Base-by-base conservation (phyloP, 768 basidiomycete species). In the Strobilomyces dryophilus region DNA sequence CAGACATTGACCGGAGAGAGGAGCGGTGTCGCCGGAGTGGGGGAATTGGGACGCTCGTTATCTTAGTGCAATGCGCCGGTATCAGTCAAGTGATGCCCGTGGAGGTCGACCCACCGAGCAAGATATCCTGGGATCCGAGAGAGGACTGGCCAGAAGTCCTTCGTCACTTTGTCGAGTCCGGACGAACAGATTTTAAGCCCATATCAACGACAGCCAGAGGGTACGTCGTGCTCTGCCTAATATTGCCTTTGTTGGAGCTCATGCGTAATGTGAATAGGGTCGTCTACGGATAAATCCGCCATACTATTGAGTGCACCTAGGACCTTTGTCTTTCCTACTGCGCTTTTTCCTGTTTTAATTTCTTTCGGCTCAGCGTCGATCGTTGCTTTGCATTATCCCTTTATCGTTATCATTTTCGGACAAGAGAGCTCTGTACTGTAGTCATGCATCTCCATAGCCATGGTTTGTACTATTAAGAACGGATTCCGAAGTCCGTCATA, bases 21-120 rank as follows among this genome's bases (percentile, higher is more conserved):
- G 85, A 89, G 36, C 83, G 89, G 42, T 90, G 85, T 70, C 80
- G 89, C 26, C 78, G 79, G 32, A 79, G 69, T 60, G 89, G 89
- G 12, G 89, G 89, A 12, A 84, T 91, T 58, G 89, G 89, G 18
- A 81, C 85, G 5, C 76, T 85, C 3, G 77, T 91, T 47, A 77
- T 92, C 67, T 75, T 91, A 65, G 76, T 92, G 53, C 87, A 91
- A 63, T 90, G 89, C 62, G 85, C 81, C 35, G 76, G 78, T 21
- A 77, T 89, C 62, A 83, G 82, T 63, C 87, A 92, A 61, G 88
- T 92, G 57, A 87, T 91, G 84, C 89, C 89, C 31, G 87, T 91
- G 57, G 89, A 92, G 65, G 85, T 91, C 47, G 89, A 92, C 67
- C 81, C 85, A 8, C 89, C 87, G 1, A 73, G 78, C 53, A 86